Evolutionary conservation across 176 grass and related monocot species (phyloP).

Genomic region (Carex littledalei): DNA sequence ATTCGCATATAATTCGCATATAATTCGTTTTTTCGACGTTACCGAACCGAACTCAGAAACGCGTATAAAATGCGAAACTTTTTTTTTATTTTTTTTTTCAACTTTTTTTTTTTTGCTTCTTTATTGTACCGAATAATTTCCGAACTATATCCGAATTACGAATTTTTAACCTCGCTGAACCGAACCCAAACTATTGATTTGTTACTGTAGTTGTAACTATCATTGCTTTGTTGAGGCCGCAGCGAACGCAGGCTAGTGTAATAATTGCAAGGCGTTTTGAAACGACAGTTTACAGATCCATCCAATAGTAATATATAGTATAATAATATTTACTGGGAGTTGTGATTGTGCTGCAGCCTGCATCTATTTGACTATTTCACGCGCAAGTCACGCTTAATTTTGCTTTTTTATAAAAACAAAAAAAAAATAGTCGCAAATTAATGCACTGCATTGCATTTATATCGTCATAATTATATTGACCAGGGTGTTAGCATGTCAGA

Average conservation of each 20-base stretch:
- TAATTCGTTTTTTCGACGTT: no score
- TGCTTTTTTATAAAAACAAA: neutral
- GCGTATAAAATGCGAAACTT: no score
- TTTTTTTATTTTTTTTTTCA: no score
- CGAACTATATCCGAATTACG: no score
- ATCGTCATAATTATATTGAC: neutral
- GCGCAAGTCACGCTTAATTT: neutral
- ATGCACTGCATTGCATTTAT: neutral
- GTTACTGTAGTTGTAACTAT: neutral
- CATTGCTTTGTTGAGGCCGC: neutral
- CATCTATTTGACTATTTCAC: neutral
- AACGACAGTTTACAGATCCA: neutral
- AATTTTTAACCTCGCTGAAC: no score
- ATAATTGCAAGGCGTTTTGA: neutral
- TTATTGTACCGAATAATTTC: no score
- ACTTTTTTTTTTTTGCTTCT: no score
- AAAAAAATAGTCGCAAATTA: neutral
- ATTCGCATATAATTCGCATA: no score
- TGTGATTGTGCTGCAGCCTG: neutral
- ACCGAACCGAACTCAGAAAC: no score
- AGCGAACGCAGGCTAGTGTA: neutral
- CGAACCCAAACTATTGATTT: no score
- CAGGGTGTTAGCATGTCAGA: neutral
- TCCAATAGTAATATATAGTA: neutral
- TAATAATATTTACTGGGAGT: neutral